Evolutionary conservation across 257 asterid species (phyloP).

Genomic region (Vinca minor): DNA sequence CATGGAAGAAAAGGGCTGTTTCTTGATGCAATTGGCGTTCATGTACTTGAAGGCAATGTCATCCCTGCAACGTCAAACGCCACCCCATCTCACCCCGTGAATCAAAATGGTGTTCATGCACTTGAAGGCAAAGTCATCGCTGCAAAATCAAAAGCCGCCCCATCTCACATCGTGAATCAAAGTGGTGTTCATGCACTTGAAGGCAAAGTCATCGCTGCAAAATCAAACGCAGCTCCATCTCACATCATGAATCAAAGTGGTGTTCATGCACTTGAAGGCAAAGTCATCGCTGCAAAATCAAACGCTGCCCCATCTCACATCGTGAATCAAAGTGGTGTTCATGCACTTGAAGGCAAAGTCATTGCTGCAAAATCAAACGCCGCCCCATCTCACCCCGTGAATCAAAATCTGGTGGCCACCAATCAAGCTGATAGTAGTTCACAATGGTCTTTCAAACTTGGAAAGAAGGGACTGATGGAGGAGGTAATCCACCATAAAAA

Average conservation of each 20-base stretch:
- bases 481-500: conserved; percentile 32
- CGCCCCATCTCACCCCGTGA: conserved; percentile 14
- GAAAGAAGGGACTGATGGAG: conserved; percentile 33
- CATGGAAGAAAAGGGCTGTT: conserved; percentile 77
- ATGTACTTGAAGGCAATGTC: conserved; percentile 39
- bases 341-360: conserved; percentile 39
- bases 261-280: conserved; percentile 50
- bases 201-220: conserved; percentile 22
- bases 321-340: conserved; percentile 68
- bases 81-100: conserved; percentile 14
- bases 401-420: conserved; percentile 18
- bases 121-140: conserved; percentile 34
- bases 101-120: conserved; percentile 35
- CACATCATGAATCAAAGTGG: no score
- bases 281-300: conserved; percentile 15
- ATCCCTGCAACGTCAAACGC: conserved; percentile 14
- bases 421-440: conserved; percentile 27
- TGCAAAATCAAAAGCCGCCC: conserved; percentile 12
- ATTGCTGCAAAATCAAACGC: conserved; percentile 14
- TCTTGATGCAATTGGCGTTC: conserved; percentile 66
- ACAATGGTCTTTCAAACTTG: conserved; percentile 37
- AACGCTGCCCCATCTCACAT: conserved; percentile 10
- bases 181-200: conserved; percentile 58
- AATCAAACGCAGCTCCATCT: conserved; percentile 17
- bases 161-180: no score